These are phyloP conservation scores for Chaetomium sp. DNA, from an alignment of 2,329 filamentous ascomycete genomes.

Conservation along the genomic window DNA sequence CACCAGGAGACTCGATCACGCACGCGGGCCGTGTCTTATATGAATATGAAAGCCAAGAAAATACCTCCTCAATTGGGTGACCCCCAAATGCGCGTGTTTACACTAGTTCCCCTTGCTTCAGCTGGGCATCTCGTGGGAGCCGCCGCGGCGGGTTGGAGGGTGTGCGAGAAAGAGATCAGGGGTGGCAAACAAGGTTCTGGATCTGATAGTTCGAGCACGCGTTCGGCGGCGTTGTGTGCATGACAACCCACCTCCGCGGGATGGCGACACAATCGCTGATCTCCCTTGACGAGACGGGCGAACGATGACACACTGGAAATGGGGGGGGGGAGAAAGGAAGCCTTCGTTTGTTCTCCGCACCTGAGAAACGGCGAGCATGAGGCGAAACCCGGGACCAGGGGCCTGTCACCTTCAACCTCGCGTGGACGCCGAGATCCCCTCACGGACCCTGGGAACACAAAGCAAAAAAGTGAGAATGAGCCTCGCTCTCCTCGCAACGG, in stretches of 20 bases:
- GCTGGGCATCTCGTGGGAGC: slow-evolving; percentile 6
- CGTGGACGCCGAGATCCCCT: too few species aligned
- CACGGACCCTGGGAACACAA: too few species aligned
- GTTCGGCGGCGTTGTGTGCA: not conserved
- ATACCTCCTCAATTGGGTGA: not conserved
- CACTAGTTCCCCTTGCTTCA: not conserved
- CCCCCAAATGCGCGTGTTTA: not conserved
- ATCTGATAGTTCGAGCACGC: slow-evolving; percentile 9
- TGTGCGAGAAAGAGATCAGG: not conserved
- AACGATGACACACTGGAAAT: slow-evolving; percentile 20
- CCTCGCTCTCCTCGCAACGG: too few species aligned
- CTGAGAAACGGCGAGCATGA: not conserved
- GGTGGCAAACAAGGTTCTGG: slow-evolving; percentile 3
- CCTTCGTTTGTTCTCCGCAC: slow-evolving; percentile 2
- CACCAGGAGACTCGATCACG: not conserved
- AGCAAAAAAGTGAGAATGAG: too few species aligned
- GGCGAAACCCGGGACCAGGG: too few species aligned
- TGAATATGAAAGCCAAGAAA: not conserved
- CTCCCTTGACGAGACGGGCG: slow-evolving; percentile 11
- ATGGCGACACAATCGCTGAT: slow-evolving; percentile 10
- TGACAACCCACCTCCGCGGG: slow-evolving; percentile 8
- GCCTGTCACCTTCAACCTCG: too few species aligned
- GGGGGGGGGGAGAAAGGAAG: not conserved
- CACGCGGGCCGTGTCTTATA: slow-evolving; percentile 5
- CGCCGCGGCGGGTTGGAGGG: not conserved